Evolutionary conservation across 768 basidiomycete genomes (phyloP), one percentile per base, ranked within the genome.

Genomic region (Pisolithus marmoratus): DNA sequence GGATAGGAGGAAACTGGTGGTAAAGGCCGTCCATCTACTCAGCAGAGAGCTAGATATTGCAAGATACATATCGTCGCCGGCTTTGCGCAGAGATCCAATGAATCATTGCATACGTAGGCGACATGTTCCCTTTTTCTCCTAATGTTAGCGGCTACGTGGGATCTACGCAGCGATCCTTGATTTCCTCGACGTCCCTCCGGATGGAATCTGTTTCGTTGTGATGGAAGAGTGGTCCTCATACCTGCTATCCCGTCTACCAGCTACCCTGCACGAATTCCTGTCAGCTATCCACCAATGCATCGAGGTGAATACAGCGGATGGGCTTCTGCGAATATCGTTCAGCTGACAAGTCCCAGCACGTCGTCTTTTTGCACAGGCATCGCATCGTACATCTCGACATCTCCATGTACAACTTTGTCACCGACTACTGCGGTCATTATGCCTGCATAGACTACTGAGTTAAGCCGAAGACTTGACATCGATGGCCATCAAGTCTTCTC

Each of bases 141-240:
- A 6, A 41, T 8, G 27, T 31, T 12, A 31, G 49, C 29, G 12
- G 27, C 53, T 51, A 22, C 53, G 38, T 56, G 46, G 47, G 8
- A 49, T 54, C 20, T 20, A 29, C 44, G 15, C 60, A 90, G 87
- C 87, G 37, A 73, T 90, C 19, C 63, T 86, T 27, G 84, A 83
- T 59, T 64, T 86, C 19, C 76, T 90, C 46, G 76, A 80, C 56
- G 69, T 79, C 20, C 63, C 70, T 2, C 60, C 71, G 9, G 83
- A 85, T 52, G 63, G 70, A 46, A 61, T 85, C 36, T 81, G 73
- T 14, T 83, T 90, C 59, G 81, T 90, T 51, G 81, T 89, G 23
- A 88, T 87, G 85, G 87, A 89, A 61, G 79, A 87, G 66, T 90
- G 87, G 87, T 83, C 82, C 14, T 73, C 85, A 11, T 77, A 83